These are phyloP conservation scores for Pleurotus platypus DNA, from an alignment of 768 basidiomycete genomes.

Conservation along the genomic window DNA sequence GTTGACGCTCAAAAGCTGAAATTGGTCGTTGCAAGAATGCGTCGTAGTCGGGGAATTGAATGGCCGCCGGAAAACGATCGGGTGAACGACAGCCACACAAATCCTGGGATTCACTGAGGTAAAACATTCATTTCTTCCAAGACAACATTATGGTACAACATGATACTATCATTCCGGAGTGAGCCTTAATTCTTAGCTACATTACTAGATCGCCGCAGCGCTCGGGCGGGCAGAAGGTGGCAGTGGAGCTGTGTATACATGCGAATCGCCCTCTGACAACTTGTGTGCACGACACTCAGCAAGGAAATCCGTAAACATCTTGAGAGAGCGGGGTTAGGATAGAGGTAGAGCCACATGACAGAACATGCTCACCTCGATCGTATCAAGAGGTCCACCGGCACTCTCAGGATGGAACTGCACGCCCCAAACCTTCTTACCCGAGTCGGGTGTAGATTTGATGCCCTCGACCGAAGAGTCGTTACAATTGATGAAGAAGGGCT, in stretches of 20 bases:
- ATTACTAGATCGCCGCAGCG: background rate
- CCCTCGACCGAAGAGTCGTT: conserved; percentile 99
- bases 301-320: conserved; percentile 96
- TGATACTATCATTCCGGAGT: background rate
- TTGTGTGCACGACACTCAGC: conserved; percentile 69
- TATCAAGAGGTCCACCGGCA: conserved; percentile 96
- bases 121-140: background rate
- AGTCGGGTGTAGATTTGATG: conserved; percentile 89
- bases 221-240: background rate
- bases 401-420: conserved; percentile 99
- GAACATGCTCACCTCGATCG: conserved; percentile 73
- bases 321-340: background rate
- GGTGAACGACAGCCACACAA: background rate
- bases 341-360: background rate
- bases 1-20: conserved; percentile 5
- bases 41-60: conserved; percentile 21
- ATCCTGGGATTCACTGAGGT: background rate
- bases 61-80: conserved; percentile 1
- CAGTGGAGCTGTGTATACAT: background rate
- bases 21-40: background rate
- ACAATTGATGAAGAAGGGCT: conserved; percentile 99
- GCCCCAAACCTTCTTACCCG: conserved; percentile 93
- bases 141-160: background rate
- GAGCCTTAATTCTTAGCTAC: background rate
- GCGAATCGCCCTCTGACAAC: conserved; percentile 23